Base-by-base conservation (phyloP, 768 basidiomycete species). In the Boletellus ananiceps region DNA sequence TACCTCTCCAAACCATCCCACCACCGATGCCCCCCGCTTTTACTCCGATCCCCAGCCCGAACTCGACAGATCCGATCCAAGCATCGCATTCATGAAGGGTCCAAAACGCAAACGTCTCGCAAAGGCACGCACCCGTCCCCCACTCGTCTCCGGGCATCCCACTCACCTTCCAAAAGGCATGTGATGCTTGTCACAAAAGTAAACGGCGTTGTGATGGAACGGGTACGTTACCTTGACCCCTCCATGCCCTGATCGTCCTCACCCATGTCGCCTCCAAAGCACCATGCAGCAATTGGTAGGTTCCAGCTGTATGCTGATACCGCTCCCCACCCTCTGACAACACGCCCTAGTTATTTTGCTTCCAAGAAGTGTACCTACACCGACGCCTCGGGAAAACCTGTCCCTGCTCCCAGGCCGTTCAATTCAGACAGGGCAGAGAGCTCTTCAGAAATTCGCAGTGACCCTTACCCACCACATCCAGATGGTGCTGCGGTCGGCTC, bases 151-250 rank as follows among this genome's bases (percentile, higher is more conserved):
- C 34, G 36, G 27, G 13, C 46, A 21, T 9, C 35, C 34, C 44
- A 14, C 40, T 54, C 48, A 65, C 47, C 9, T 29, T 41, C 43
- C 41, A n/a, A 31, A 49, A 79, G 77, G 77, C 88, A 42, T 90
- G 88, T 68, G 85, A 88, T 67, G 83, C 85, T 46, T 91, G 88
- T 64, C 89, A 91, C 64, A 88, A 86, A 66, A 84, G 82, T 69
- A 91, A 91, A 63, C 80, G 88, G 21, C 80, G 88, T 41, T 90
- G 88, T 68, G 87, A 89, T 68, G 87, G 87, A 29, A 87, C 84
- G 52, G 82, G 86, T 84, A 52, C 50, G 81, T 72, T 43, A 48
- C 40, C 46, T 29, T 42, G 25, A 16, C 40, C 35, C 19, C 29
- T 40, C 44, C 19, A 34, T 49, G 15, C 51, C 40, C 52, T 47